Evolutionary conservation across 2,329 filamentous ascomycete genomes (phyloP), one percentile per base, ranked within the genome.

Genomic region (Dactylellina sp.): DNA sequence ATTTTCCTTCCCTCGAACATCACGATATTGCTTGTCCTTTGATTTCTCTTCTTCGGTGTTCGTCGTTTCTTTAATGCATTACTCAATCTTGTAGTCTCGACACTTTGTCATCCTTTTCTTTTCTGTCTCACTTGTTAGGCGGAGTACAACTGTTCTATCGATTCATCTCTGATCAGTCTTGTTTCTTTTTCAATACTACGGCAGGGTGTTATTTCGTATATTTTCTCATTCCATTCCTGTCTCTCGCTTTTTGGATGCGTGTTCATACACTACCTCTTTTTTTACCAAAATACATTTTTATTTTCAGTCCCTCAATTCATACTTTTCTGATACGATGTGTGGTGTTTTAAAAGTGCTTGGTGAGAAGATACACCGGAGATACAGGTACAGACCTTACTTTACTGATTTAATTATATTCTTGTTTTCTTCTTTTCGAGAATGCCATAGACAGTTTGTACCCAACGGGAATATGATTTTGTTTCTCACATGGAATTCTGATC

Each of bases 1-100:
- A 64, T 70, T 75, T 55, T 75, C 71, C 52, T 56, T 56, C 46
- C 32, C 66, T 42, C 42, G 40, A 61, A 72, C 71, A 72, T 75
- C 64, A 75, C 75, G 71, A 72, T 76, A 62, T 63, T 76, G 68
- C 60, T 71, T 63, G 76, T 68, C 71, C 60, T 65, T 76, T 74
- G 74, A 53, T 71, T 39, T 62, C 52, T 37, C 61, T 75, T 60
- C 64, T 55, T 65, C 65, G 50, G 55, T 76, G 40, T 75, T 75
- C 62, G 75, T 50, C 16, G 44, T 68, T 42, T 52, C 59, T 35
- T 37, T 53, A 52, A 50, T 42, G 57, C 24, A 44, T 40, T 71
- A 72, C 24, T 71, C 39, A n/a, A 72, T 60, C 46, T 72, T 72
- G 68, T 72, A 72, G 68, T 65, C 42, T 20, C 47, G 25, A 53